Evolutionary conservation across 73 alveolate species (phyloP).

Genomic region (Paramecium octaurelia): DNA sequence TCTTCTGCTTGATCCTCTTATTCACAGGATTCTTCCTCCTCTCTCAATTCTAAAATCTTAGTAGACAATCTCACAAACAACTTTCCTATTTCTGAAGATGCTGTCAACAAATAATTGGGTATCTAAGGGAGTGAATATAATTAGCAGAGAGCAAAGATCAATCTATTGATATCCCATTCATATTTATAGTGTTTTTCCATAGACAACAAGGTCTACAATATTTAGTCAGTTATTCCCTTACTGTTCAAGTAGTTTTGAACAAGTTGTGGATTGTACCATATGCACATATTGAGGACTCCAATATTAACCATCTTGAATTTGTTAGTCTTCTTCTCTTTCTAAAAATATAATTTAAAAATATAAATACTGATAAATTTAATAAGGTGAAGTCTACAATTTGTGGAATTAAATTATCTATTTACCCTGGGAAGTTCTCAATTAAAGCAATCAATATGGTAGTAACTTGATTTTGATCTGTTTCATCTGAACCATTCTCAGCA

Average conservation of each 20-base stretch:
- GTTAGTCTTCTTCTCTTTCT: constrained; percentile 48
- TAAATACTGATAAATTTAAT: constrained; percentile 33
- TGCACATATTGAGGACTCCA: constrained; percentile 69
- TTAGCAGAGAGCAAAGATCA: constrained; percentile 64
- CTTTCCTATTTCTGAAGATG: constrained; percentile 58
- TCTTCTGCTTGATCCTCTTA: constrained; percentile 67
- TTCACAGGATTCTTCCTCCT: constrained; percentile 59
- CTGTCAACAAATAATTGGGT: constrained; percentile 43
- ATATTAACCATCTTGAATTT: constrained; percentile 58
- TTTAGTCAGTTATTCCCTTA: constrained; percentile 36
- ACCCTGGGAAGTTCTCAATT: constrained; percentile 65
- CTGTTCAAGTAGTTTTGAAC: constrained; percentile 49
- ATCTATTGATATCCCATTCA: constrained; percentile 70
- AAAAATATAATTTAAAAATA: background rate
- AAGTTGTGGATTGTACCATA: constrained; percentile 71
- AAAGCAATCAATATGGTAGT: constrained; percentile 66
- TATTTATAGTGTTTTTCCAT: constrained; percentile 58
- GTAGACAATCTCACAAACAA: constrained; percentile 53
- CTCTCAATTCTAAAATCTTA: constrained; percentile 65
- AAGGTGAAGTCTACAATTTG: constrained; percentile 50
- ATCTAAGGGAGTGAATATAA: constrained; percentile 56
- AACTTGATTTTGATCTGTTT: constrained; percentile 52
- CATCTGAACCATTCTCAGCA: constrained; percentile 61
- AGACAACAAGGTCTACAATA: constrained; percentile 49
- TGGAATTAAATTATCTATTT: constrained; percentile 64